Evolutionary conservation across 2,329 filamentous ascomycete species (phyloP), one percentile per base, ranked within the genome.

Genomic region (Apiospora sp.): DNA sequence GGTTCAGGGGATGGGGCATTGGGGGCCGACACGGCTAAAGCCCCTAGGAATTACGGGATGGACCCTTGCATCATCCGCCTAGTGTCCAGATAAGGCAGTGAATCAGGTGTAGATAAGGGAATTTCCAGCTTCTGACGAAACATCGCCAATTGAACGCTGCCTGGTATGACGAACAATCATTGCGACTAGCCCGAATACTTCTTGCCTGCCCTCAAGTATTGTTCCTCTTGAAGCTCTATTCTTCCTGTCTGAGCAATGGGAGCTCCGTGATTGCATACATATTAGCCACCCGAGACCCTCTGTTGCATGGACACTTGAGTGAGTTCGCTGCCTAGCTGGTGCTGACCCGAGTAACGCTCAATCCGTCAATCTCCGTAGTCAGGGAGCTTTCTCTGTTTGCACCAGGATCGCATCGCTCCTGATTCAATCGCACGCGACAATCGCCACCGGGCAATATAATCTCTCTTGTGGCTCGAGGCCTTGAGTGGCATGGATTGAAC

Each of bases 71-170:
- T 68, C 69, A 75, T 70, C 74, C 72, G 73, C 71, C 34, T 79
- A 78, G 78, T 67, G 71, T 51, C 22, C 49, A 41, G 77, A 78
- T 78, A 79, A 77, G 75, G 48, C 43, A 46, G 72, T 73, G 70
- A 71, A 75, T 76, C 74, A 74, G 73, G 74, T 74, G 73, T 70
- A 72, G 78, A 80, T 80, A 80, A 80, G 76, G 69, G 68, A 73
- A 75, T 74, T 77, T 76, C 73, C 69, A 74, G 77, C 74, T 70
- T 69, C 61, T 74, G 74, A 68, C 71, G 73, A 72, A 73, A 74
- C 73, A 73, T 76, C 71, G 58, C 34, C 58, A 64, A 64, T 75
- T 43, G 51, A 64, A 64, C 10, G 64, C 24, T 58, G 49, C 43
- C 68, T 43, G 54, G 54, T 44, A 41, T 54, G 71, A 69, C 49